These are phyloP conservation scores for Scorias spongiosa DNA, from an alignment of 2,329 filamentous ascomycete species.

Conservation along the genomic window DNA sequence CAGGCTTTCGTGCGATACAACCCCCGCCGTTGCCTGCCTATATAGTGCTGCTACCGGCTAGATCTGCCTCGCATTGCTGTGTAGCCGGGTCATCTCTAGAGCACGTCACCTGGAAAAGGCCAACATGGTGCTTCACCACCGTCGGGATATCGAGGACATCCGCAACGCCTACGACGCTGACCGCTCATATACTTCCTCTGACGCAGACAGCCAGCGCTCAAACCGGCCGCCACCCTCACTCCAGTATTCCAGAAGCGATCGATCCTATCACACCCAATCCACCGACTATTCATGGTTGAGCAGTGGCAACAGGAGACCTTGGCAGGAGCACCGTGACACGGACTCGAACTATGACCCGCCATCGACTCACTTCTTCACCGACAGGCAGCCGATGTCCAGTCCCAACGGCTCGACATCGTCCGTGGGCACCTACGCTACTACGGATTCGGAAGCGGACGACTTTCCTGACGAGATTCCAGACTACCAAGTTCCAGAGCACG, in stretches of 20 bases:
- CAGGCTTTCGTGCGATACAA: no score
- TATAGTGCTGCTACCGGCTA: no score
- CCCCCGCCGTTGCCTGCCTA: no score
- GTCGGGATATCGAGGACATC: constrained; percentile 15
- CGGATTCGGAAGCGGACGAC: constrained; percentile 42
- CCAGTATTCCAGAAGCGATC: constrained; percentile 9
- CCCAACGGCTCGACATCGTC: constrained; percentile 38
- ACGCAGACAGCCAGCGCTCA: constrained; percentile 3
- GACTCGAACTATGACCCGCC: constrained; percentile 9
- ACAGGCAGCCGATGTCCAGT: constrained; percentile 18
- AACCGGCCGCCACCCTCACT: constrained; percentile 3
- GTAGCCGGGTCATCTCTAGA: no score
- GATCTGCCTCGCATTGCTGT: no score
- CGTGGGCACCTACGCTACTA: constrained; percentile 67
- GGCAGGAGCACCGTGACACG: constrained; percentile 3
- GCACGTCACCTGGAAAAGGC: not conserved
- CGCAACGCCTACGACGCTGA: constrained; percentile 14
- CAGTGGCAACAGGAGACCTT: constrained; percentile 7
- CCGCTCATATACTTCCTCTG: constrained; percentile 7
- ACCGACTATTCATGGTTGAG: constrained; percentile 10
- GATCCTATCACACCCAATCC: constrained; percentile 15
- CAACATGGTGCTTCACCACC: constrained; percentile 12
- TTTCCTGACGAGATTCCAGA: constrained; percentile 35
- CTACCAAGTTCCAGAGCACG: constrained; percentile 41
- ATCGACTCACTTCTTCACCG: constrained; percentile 6